Base-by-base conservation (phyloP, 2,329 filamentous ascomycete genomes). In the Microascus cirrosus region DNA sequence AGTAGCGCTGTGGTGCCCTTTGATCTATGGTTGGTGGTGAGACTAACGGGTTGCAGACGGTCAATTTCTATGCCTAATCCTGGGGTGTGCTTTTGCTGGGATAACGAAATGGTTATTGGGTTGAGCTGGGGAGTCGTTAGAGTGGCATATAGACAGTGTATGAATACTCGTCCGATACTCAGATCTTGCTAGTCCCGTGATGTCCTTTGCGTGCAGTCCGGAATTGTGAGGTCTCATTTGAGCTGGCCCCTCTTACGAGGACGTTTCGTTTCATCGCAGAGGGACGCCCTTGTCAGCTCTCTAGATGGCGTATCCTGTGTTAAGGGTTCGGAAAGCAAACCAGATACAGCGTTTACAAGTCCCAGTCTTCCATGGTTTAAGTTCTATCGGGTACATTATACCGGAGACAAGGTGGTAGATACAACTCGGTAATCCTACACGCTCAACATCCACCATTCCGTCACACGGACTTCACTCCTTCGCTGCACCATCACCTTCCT, bases 31-130 rank as follows among this genome's bases (percentile, higher is more conserved):
- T n/a, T 39, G 34, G 39, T 13, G 18, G 28, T 48, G 8, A 18
- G 20, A 50, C 62, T 63, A 59, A 63, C 59, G 36, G 2, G 18
- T 24, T 52, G 3, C 59, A 82, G 79, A 82, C 80, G 35, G 80
- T 82, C 74, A 82, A 79, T 68, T 79, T 79, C 65, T 79, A 79
- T 64, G 77, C 77, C 59, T 79, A 73, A 70, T 63, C 13, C 11
- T 11, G 51, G 13, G 24, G 25, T 18, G 24, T 53, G 15, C 20
- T 52, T 12, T 24, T 42, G 42, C 6, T 35, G 22, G 28, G 22
- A 5, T 39, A n/a, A n/a, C n/a, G n/a, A n/a, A n/a, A n/a, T n/a
- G n/a, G 55, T 8, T n/a, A 3, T n/a, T 32, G 22, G 28, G n/a
- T 28, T 28, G 28, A 25, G 48, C n/a, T 25, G 55, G 28, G 42